These are phyloP conservation scores for Candolleomyces eurysporus DNA, from an alignment of 768 basidiomycete species.

Conservation along the genomic window DNA sequence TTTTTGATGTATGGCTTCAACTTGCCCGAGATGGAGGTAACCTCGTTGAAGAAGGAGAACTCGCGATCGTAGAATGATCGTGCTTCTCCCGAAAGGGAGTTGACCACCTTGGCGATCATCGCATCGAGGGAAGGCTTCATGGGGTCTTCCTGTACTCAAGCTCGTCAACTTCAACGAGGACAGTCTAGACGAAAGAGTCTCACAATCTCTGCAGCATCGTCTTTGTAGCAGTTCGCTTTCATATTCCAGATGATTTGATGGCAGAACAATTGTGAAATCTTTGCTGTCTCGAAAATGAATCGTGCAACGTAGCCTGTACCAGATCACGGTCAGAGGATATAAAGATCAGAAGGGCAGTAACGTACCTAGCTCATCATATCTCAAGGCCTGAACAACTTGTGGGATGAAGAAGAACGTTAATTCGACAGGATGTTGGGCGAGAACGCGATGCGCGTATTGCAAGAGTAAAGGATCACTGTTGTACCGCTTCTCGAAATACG, in stretches of 20 bases:
- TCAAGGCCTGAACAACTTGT: slow-evolving; percentile 94
- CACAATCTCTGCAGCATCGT: slow-evolving; percentile 84
- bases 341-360: not conserved
- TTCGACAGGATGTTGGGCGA: slow-evolving; percentile 93
- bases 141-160: slow-evolving; percentile 70
- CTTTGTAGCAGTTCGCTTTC: slow-evolving; percentile 97
- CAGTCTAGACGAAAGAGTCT: slow-evolving; percentile 18
- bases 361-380: slow-evolving; percentile 84
- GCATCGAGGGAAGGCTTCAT: slow-evolving; percentile 95
- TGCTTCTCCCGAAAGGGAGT: slow-evolving; percentile 85
- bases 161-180: not conserved
- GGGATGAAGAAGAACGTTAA: slow-evolving; percentile 99
- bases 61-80: slow-evolving; percentile 90
- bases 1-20: slow-evolving; percentile 95
- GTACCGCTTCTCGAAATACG: slow-evolving; percentile 84
- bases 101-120: slow-evolving; percentile 79
- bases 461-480: slow-evolving; percentile 80
- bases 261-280: slow-evolving; percentile 96
- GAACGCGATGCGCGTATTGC: slow-evolving; percentile 94
- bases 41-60: slow-evolving; percentile 93
- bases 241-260: slow-evolving; percentile 99
- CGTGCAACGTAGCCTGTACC: slow-evolving; percentile 84
- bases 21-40: slow-evolving; percentile 98
- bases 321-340: not conserved
- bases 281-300: slow-evolving; percentile 96